These are phyloP conservation scores for Babesia bovis DNA, from an alignment of 169 alveolate genomes.

Conservation along the genomic window DNA sequence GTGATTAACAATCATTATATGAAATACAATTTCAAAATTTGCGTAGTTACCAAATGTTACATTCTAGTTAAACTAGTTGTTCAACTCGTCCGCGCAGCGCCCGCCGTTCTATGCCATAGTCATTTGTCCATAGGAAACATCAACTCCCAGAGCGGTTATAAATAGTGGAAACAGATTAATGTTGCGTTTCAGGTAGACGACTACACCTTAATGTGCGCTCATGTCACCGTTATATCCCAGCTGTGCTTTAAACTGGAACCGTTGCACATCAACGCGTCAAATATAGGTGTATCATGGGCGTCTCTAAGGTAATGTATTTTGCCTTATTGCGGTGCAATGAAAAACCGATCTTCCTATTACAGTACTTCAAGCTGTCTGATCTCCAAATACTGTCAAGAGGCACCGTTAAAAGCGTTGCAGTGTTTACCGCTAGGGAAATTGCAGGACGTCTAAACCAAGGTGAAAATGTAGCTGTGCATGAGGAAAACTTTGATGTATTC, in stretches of 20 bases:
- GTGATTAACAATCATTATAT: no score
- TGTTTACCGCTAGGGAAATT: constrained; percentile 55
- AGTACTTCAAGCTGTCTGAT: constrained; percentile 42
- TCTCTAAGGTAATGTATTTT: constrained; percentile 37
- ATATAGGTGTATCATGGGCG: constrained; percentile 19
- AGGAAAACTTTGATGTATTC: constrained; percentile 37
- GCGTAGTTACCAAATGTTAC: no score
- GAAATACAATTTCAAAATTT: no score
- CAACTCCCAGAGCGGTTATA: no score
- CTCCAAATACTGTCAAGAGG: constrained; percentile 40
- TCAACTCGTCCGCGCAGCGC: no score
- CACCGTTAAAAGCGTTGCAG: constrained; percentile 46
- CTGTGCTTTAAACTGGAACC: not conserved
- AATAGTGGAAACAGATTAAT: no score
- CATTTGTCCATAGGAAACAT: no score
- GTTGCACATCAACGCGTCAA: not conserved
- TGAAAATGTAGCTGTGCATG: constrained; percentile 34
- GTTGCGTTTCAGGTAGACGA: no score
- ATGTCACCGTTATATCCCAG: not conserved
- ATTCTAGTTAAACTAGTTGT: no score
- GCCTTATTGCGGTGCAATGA: constrained; percentile 56
- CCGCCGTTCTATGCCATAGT: constrained; percentile 1
- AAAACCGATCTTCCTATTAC: constrained; percentile 44
- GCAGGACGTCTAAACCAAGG: constrained; percentile 41
- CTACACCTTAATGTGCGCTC: not conserved